Evolutionary conservation across 768 basidiomycete species (phyloP).

Genomic region (Coprinellus aureogranulatus): DNA sequence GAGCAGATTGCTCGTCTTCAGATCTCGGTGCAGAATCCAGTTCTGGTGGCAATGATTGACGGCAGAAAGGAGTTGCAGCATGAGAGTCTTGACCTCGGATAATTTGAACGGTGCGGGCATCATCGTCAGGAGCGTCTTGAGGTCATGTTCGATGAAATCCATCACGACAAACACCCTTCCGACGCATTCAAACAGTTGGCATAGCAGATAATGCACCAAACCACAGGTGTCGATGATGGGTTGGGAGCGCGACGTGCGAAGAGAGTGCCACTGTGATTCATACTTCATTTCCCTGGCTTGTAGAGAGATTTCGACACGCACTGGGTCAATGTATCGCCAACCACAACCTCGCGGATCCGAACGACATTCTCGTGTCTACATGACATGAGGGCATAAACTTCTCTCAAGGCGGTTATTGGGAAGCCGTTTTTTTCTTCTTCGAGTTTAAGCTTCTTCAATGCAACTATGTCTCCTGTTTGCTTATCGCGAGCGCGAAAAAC

Average conservation of each 20-base stretch:
- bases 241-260: too few relatives aligned
- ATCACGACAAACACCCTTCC: slow-evolving; percentile 96
- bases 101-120: slow-evolving; percentile 98
- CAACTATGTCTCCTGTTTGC: slow-evolving; percentile 92
- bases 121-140: slow-evolving; percentile 89
- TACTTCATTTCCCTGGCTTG: slow-evolving; percentile 19
- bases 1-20: slow-evolving; percentile 95
- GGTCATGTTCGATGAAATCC: slow-evolving; percentile 99
- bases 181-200: not conserved
- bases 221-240: too few relatives aligned
- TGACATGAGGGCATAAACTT: slow-evolving; percentile 94
- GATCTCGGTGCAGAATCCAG: slow-evolving; percentile 96
- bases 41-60: slow-evolving; percentile 91
- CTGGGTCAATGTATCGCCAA: slow-evolving; percentile 98
- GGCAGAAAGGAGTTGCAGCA: slow-evolving; percentile 90
- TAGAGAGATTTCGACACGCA: slow-evolving; percentile 50
- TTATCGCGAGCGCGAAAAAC: slow-evolving; percentile 97
- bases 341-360: slow-evolving; percentile 94
- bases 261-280: slow-evolving; percentile 22
- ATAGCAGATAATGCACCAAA: too few relatives aligned
- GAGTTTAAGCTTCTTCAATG: slow-evolving; percentile 95
- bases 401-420: slow-evolving; percentile 93
- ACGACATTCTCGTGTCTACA: slow-evolving; percentile 96
- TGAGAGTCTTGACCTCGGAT: slow-evolving; percentile 96
- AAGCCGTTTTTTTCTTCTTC: slow-evolving; percentile 99